Evolutionary conservation across 208 protist species (phyloP), one percentile per base, ranked within the genome.

Genomic region (Endotrypanum monterogeii): DNA sequence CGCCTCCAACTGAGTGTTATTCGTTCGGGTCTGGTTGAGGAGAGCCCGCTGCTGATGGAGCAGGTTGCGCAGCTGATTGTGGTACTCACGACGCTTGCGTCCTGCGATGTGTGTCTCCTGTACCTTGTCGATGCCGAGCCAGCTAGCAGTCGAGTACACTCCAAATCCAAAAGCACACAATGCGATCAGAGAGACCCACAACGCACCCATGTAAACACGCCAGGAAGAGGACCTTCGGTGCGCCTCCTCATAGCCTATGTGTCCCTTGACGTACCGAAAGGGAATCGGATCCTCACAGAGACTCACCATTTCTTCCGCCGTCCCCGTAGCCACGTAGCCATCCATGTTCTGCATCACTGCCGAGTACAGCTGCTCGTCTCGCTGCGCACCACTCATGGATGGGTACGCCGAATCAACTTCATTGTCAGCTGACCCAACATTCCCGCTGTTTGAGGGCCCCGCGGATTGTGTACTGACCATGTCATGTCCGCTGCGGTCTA

Each of bases 191-290:
- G 85, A 79, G 37, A 89, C 78, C 78, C 70, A 84, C 61, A 89
- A 66, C 57, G 78, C 75, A 30, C 74, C 74, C 14, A 83, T 3
- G 54, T 77, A 73, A 28, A 61, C 55, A 8, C 65, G 69, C 61
- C 77, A 78, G 60, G 77, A 74, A 52, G 74, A 78, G 28, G 70
- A 70, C 46, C 32, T 16, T 8, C 48, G 72, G 52, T 83, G 83
- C 25, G 89, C 54, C 60, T 89, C 87, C 30, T 82, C 76, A 62
- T 91, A 94, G n/a, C 89, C 89, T 48, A 90, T 80, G 70, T 94
- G 89, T 0, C 79, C 83, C 18, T 62, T 54, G n/a, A 41, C 60
- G 56, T 55, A 60, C 18, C 80, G 82, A 56, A 94, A 94, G 9
- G 57, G 54, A 25, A 69, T 62, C n/a, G 85, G 82, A 46, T 78